These are phyloP conservation scores for Hippophae gyantsensis DNA, from an alignment of 306 rosid genomes.

Conservation along the genomic window DNA sequence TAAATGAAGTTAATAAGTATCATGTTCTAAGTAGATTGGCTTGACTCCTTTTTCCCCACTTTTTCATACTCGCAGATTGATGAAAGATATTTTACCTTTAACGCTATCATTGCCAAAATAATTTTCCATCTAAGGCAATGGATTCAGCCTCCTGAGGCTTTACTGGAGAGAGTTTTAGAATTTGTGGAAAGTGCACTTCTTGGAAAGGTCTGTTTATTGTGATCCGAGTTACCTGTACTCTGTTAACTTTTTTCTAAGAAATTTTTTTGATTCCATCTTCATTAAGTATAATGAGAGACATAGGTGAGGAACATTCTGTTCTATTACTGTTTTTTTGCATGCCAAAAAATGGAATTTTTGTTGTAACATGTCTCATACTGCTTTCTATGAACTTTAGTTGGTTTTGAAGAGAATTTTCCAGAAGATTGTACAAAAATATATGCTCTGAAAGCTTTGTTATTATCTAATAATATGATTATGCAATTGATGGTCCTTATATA, in stretches of 20 bases:
- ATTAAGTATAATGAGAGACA: background rate
- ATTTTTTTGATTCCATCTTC: background rate
- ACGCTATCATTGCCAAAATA: constrained; percentile 50
- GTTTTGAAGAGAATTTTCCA: no score
- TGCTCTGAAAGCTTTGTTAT: no score
- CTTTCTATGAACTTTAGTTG: no score
- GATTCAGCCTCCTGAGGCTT: constrained; percentile 36
- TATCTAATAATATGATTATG: no score
- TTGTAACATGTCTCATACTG: no score
- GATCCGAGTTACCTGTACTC: constrained; percentile 5
- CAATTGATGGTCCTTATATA: no score
- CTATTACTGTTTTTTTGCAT: no score
- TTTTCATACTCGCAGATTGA: constrained; percentile 44
- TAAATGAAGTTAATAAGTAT: no score
- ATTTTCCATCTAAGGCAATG: constrained; percentile 57
- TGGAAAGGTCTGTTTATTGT: constrained; percentile 53
- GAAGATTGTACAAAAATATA: no score
- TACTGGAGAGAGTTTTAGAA: constrained; percentile 53
- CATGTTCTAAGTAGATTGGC: background rate
- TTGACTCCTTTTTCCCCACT: constrained; percentile 3
- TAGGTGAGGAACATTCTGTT: no score
- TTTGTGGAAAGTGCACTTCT: constrained; percentile 63
- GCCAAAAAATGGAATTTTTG: no score
- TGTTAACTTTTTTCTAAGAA: background rate
- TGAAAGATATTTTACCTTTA: constrained; percentile 50